Conservation (phyloP, 495 filamentous ascomycete genomes). For the Pyrenopolyporus hunteri region DNA sequence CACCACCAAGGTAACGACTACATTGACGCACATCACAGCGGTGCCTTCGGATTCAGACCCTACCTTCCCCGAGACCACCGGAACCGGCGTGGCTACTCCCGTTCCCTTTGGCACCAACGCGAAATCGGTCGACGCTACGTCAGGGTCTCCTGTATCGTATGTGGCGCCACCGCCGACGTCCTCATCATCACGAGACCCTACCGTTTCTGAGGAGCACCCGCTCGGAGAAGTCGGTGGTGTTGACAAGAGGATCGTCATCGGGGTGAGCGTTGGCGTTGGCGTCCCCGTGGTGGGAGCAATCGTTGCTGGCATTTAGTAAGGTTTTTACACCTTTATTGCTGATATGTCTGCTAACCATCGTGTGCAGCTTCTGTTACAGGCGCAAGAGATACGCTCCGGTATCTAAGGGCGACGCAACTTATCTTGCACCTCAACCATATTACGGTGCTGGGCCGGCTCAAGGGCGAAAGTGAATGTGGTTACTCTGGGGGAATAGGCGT, state of each 20-base stretch:
- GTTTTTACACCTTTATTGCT: background rate
- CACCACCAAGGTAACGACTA: slow-evolving; percentile 43
- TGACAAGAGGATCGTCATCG: slow-evolving; percentile 50
- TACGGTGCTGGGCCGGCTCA: background rate
- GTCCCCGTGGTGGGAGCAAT: slow-evolving; percentile 47
- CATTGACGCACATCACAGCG: slow-evolving; percentile 43
- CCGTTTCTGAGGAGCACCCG: slow-evolving; percentile 11
- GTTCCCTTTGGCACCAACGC: slow-evolving; percentile 49
- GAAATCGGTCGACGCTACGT: slow-evolving; percentile 44
- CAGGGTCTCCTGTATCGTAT: slow-evolving; percentile 44
- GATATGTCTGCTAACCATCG: slow-evolving; percentile 1
- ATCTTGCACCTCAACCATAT: slow-evolving; percentile 13
- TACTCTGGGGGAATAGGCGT: too few relatives aligned
- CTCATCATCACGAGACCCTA: background rate
- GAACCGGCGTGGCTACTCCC: slow-evolving; percentile 37
- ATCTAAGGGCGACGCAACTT: slow-evolving; percentile 10
- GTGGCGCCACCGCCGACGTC: slow-evolving; percentile 36
- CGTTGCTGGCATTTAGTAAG: slow-evolving; percentile 46
- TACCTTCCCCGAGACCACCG: slow-evolving; percentile 46
- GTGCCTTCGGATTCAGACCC: slow-evolving; percentile 46
- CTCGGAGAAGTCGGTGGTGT: slow-evolving; percentile 33
- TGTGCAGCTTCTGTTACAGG: slow-evolving; percentile 23
- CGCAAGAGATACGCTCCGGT: slow-evolving; percentile 22
- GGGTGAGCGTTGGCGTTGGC: slow-evolving; percentile 51
- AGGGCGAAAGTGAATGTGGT: background rate